Percentiles rank a stretch among this genome's conserved stretches.
phyloP scores from a whole-genome alignment of 1,284 basidiomycete species.

The Cryptococcus sp. region DNA sequence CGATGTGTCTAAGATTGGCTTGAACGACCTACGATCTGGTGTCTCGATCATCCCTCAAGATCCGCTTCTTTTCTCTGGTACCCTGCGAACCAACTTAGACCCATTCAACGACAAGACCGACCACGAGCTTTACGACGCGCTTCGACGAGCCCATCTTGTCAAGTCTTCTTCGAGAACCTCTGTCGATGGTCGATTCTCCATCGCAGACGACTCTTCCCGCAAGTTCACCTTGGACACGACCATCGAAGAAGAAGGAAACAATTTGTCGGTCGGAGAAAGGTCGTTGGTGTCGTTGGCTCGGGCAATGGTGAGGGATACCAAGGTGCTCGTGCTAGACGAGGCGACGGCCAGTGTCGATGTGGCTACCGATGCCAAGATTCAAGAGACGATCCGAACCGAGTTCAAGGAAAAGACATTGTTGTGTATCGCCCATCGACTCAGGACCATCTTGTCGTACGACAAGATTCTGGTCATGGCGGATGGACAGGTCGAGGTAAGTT shows the following conservation, averaged over 20 bases:
- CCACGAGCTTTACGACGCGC: slow-evolving; percentile 70
- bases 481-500: slow-evolving; percentile 54
- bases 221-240: slow-evolving; percentile 71
- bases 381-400: slow-evolving; percentile 61
- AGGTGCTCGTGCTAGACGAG: slow-evolving; percentile 61
- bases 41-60: slow-evolving; percentile 81
- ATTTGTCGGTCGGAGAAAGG: slow-evolving; percentile 63
- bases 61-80: slow-evolving; percentile 57
- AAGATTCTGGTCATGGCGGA: slow-evolving; percentile 64
- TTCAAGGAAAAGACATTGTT: slow-evolving; percentile 60
- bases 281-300: slow-evolving; percentile 65
- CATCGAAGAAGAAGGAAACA: slow-evolving; percentile 79
- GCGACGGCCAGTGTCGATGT: slow-evolving; percentile 52
- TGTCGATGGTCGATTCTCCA: background rate
- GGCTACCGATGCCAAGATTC: slow-evolving; percentile 66
- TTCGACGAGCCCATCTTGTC: slow-evolving; percentile 71
- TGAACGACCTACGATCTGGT: slow-evolving; percentile 49
- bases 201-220: slow-evolving; percentile 29
- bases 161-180: slow-evolving; percentile 2
- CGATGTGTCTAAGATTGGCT: slow-evolving; percentile 51
- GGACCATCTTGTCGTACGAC: slow-evolving; percentile 76
- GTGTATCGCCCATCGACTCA: slow-evolving; percentile 63
- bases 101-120: slow-evolving; percentile 70
- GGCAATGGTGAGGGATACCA: slow-evolving; percentile 53
- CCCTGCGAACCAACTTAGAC: slow-evolving; percentile 59